phyloP scores from a whole-genome alignment of 331 rosid species.

The Rosa hybrid region DNA sequence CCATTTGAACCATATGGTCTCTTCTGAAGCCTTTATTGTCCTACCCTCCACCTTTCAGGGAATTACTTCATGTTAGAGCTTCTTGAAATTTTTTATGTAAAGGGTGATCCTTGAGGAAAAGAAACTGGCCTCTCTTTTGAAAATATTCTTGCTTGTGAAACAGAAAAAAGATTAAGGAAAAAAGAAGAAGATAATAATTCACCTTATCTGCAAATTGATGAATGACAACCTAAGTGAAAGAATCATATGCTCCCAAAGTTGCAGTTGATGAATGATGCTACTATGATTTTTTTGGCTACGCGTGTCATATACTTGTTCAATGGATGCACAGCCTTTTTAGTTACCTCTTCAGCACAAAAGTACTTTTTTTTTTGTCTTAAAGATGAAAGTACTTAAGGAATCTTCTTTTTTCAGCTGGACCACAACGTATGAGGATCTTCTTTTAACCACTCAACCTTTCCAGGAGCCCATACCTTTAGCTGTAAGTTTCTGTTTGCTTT shows the following conservation, averaged over 20 bases:
- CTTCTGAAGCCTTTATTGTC: not conserved
- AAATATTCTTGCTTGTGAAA: not conserved
- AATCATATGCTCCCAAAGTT: constrained; percentile 4
- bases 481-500: constrained; percentile 45
- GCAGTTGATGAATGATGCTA: not conserved
- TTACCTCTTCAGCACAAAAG: not conserved
- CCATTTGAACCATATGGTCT: not conserved
- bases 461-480: constrained; percentile 65
- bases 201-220: not conserved
- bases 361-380: not conserved
- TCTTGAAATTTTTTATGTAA: not conserved
- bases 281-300: not conserved
- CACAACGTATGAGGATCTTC: constrained; percentile 54
- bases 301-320: not conserved
- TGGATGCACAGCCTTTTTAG: not conserved
- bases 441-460: constrained; percentile 58
- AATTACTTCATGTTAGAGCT: not conserved
- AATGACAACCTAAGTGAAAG: not conserved
- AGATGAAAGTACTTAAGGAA: not conserved
- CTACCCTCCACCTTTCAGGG: not conserved
- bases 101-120: constrained; percentile 4
- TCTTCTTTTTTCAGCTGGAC: constrained; percentile 59
- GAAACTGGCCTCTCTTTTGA: not conserved
- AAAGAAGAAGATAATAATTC: not conserved
- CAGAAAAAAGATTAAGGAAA: not conserved